A percentile compares a stretch with the other conserved stretches of the same genome.
phyloP scores from a whole-genome alignment of 2,329 filamentous ascomycete genomes.

The Mycosphaerella arachidis region DNA sequence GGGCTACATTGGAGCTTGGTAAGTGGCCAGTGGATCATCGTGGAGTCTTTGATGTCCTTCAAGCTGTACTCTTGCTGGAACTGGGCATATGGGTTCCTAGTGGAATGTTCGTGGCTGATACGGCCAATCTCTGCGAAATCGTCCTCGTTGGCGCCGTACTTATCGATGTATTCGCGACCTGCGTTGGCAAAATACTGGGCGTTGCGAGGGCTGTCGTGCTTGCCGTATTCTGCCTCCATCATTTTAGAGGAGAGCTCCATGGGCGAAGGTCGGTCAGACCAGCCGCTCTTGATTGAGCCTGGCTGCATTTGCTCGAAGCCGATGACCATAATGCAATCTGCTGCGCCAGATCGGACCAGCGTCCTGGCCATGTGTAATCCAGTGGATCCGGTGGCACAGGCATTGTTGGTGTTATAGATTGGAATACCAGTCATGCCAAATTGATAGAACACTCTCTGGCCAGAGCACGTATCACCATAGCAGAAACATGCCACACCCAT shows the following conservation, averaged over 20 bases:
- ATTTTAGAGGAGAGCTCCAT: slow-evolving; percentile 66
- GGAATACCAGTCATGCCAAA: slow-evolving; percentile 96
- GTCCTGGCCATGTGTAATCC: slow-evolving; percentile 79
- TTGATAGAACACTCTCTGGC: slow-evolving; percentile 96
- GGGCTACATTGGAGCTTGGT: slow-evolving; percentile 99
- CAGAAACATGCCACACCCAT: slow-evolving; percentile 96
- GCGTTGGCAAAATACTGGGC: slow-evolving; percentile 90
- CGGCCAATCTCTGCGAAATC: slow-evolving; percentile 95
- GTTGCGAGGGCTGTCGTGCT: slow-evolving; percentile 22
- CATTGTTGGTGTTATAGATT: slow-evolving; percentile 98
- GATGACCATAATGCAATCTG: slow-evolving; percentile 76
- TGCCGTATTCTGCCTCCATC: slow-evolving; percentile 33
- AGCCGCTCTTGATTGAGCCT: slow-evolving; percentile 75
- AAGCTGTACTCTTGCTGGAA: slow-evolving; percentile 88
- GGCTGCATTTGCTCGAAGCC: slow-evolving; percentile 98
- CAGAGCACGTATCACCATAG: slow-evolving; percentile 53
- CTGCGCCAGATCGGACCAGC: slow-evolving; percentile 71
- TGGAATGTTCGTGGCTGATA: slow-evolving; percentile 87
- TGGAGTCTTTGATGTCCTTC: slow-evolving; percentile 69
- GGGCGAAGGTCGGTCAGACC: slow-evolving; percentile 78
- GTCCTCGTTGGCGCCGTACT: slow-evolving; percentile 69
- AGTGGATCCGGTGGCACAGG: slow-evolving; percentile 89
- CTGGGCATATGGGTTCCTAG: slow-evolving; percentile 90
- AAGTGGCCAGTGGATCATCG: slow-evolving; percentile 78
- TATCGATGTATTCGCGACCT: slow-evolving; percentile 93